Evolutionary conservation across 805 yeast species (phyloP), one percentile per base, ranked within the genome.

Genomic region (Lipomyces yamanashiensis): DNA sequence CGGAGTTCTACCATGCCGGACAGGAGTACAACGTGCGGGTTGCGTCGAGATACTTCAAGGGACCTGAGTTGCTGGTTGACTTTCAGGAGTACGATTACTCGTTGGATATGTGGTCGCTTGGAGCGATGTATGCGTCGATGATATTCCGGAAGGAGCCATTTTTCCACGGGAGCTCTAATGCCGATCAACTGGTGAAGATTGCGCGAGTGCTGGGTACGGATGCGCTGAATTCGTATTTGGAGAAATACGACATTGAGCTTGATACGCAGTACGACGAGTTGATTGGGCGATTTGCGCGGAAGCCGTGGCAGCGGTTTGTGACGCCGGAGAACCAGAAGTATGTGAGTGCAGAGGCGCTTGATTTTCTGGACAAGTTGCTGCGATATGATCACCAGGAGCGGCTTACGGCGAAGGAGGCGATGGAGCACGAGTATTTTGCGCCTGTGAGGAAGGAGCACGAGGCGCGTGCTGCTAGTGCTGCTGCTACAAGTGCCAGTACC

Each of bases 1-100:
- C 98, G 8, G 98, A 92, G 75, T 92, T 90, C 74, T 92, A 92
- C 73, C 97, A 92, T 74, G 86, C 90, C 28, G 91, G 91, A 13
- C 88, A 85, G 74, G 96, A 90, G 71, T 92, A 90, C 73, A 92
- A 92, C 73, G 97, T 92, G 21, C 82, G 98, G 68, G 98, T 92
- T 17, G 97, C 98, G 1, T 90, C 96, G 5, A 79, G 98, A 69
- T 91, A 90, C 74, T 92, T 88, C 76, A 92, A 92, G 76, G 97
- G 97, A 2, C 98, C 98, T 2, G 98, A 92, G 74, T 78, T 92
- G 62, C 80, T 92, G 64, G 91, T 92, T 28, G 92, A 92, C 75
- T 86, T 88, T 73, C 89, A 89, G 74, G 88, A 86, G 78, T 92
- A 92, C 75, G 97, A 92, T 76, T 92, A 92, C 75, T 89, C 97